Base-by-base conservation (phyloP, 306 rosid genomes). In the Elaeagnus macrophylla region DNA sequence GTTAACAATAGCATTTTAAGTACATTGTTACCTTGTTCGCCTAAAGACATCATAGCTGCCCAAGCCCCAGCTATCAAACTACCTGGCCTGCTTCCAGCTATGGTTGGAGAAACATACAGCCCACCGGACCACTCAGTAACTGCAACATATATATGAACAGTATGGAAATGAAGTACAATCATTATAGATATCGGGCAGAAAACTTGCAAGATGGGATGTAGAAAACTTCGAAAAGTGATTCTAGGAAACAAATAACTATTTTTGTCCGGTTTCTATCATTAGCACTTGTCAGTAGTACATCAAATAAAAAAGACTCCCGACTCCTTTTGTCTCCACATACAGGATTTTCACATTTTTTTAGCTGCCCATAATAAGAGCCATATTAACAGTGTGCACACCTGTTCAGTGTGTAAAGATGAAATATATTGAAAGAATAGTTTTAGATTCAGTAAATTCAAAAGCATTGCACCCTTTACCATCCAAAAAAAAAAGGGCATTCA, bases 71-170 rank as follows among this genome's bases (percentile, higher is more conserved):
- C 94, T 56, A 91, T 86, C 51, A 84, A 83, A 61, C 94, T 52
- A 64, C 97, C 97, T 46, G 97, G 91, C 67, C 97, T 78, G 80
- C 97, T 91, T 66, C 97, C 97, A 60, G 96, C 97, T 20, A 86
- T 83, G 68, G 94, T 83, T 63, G 94, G 97, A 67, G 97, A 91
- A 39, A 91, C 94, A 53, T 86, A 91, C 37, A 91, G 71, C 72
- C 97, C 97, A 63, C 97, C 97, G 19, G 94, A 79, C 97, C 97
- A 91, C 76, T 91, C 97, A 1, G 94, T 86, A 71, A 83, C 97
- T 90, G 83, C 74, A 64, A 50, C 59, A 75, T 39, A 51, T 39
- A 35, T 46, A 35, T 51, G 35, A 64, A 51, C 44, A 65, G 41
- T 48, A 60, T 36, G 57, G 38, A 58, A 9, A 47, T 11, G 9